Conservation (phyloP, 2,329 filamentous ascomycete species). For the Metarhizium sp. region DNA sequence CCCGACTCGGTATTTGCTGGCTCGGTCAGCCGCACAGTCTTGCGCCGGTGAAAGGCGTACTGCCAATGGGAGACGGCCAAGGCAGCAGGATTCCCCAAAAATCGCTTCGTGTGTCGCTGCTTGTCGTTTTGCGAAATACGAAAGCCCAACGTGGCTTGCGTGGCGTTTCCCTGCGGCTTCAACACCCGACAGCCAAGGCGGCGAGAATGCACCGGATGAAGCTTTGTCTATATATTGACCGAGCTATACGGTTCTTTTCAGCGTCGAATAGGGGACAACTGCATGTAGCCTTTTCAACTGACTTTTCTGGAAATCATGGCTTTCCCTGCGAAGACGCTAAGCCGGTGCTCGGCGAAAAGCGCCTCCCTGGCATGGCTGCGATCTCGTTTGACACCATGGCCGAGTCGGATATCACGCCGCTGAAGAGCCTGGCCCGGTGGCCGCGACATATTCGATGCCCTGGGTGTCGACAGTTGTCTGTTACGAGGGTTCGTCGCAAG, state of each 20-base stretch:
- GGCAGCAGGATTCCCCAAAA: not conserved
- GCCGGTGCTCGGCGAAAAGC: not conserved
- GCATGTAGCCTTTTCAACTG: too few species aligned
- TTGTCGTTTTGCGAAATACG: not conserved
- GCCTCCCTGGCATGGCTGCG: not conserved
- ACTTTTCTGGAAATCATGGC: not conserved
- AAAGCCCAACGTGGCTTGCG: not conserved
- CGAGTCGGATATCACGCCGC: not conserved
- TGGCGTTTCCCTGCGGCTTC: not conserved
- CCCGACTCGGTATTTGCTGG: too few species aligned
- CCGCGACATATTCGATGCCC: not conserved
- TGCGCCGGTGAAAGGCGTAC: too few species aligned
- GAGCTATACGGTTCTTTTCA: too few species aligned
- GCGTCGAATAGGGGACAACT: too few species aligned
- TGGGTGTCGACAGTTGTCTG: not conserved
- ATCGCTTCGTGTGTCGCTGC: not conserved
- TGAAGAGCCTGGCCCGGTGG: not conserved
- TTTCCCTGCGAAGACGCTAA: not conserved
- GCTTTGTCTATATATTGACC: too few species aligned
- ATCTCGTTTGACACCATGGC: not conserved
- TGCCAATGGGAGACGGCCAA: too few species aligned
- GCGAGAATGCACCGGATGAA: too few species aligned
- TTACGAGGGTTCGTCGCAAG: not conserved
- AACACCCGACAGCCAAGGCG: not conserved
- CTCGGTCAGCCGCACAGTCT: too few species aligned